phyloP scores from a whole-genome alignment of 2,329 filamentous ascomycete genomes.

The Sarocladium brachiariae region DNA sequence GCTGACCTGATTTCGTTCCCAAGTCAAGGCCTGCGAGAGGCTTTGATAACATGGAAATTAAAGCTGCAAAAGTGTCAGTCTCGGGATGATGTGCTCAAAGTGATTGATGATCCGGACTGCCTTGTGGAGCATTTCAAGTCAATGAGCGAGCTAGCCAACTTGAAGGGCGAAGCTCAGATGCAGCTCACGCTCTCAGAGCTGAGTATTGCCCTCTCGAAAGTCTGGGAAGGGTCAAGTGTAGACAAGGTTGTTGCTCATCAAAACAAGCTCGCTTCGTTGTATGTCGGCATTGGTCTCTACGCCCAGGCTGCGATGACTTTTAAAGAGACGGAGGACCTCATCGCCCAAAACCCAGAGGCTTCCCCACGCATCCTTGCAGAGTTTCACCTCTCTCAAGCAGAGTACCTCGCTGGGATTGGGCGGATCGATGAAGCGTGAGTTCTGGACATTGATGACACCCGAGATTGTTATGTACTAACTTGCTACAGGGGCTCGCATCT shows the following conservation, averaged over 20 bases:
- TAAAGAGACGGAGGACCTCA: slow-evolving; percentile 46
- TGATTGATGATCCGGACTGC: slow-evolving; percentile 42
- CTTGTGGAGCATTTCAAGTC: slow-evolving; percentile 45
- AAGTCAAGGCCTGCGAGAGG: slow-evolving; percentile 25
- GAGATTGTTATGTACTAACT: neutral
- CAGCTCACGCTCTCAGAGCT: slow-evolving; percentile 28
- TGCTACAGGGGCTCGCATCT: slow-evolving; percentile 20
- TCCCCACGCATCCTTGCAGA: slow-evolving; percentile 34
- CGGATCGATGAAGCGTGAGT: slow-evolving; percentile 51
- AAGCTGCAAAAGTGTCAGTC: slow-evolving; percentile 33
- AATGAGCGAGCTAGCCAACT: slow-evolving; percentile 42
- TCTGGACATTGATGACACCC: neutral
- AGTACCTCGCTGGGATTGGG: slow-evolving; percentile 65
- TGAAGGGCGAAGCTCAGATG: slow-evolving; percentile 41
- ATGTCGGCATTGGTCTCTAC: slow-evolving; percentile 46
- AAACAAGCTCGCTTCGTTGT: slow-evolving; percentile 44
- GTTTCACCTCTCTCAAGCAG: slow-evolving; percentile 65
- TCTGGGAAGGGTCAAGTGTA: slow-evolving; percentile 22
- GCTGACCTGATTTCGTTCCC: slow-evolving; percentile 21
- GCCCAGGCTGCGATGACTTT: slow-evolving; percentile 46
- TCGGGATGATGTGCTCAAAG: slow-evolving; percentile 32
- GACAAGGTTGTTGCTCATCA: slow-evolving; percentile 39
- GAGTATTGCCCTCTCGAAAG: slow-evolving; percentile 28
- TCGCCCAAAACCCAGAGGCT: slow-evolving; percentile 28
- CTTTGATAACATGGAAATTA: slow-evolving; percentile 37